Conservation (phyloP, 257 asterid species). For the Solanum sejunctum region DNA sequence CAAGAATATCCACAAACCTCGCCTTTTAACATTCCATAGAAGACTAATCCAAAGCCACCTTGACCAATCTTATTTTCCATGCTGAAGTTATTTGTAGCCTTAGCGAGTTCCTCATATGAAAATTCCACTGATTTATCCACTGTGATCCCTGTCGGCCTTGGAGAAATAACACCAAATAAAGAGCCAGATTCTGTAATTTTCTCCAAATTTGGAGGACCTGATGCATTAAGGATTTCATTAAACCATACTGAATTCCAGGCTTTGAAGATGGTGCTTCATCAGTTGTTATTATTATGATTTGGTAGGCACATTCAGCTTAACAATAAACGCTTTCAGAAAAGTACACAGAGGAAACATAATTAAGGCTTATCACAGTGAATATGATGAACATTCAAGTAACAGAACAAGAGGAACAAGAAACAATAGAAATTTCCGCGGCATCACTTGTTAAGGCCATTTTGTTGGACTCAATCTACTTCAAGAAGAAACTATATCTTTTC, state of each 20-base stretch:
- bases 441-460: background rate
- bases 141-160: conserved; percentile 50
- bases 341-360: background rate
- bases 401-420: background rate
- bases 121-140: conserved; percentile 87
- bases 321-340: background rate
- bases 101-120: conserved; percentile 56
- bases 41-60: conserved; percentile 83
- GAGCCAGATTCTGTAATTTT: conserved; percentile 32
- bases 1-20: conserved; percentile 33
- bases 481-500: background rate
- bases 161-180: conserved; percentile 17
- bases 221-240: conserved; percentile 3
- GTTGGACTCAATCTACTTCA: background rate
- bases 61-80: conserved; percentile 61
- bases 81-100: conserved; percentile 49
- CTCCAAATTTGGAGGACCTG: conserved; percentile 18
- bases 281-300: background rate
- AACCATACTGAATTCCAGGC: background rate
- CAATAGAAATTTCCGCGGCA: background rate
- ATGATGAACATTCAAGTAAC: conserved; percentile 1
- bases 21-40: conserved; percentile 60
- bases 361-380: conserved; percentile 15
- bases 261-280: background rate
- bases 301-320: background rate